Evolutionary conservation across 1,284 basidiomycete species (phyloP).

Genomic region (Xanthoconium separans): DNA sequence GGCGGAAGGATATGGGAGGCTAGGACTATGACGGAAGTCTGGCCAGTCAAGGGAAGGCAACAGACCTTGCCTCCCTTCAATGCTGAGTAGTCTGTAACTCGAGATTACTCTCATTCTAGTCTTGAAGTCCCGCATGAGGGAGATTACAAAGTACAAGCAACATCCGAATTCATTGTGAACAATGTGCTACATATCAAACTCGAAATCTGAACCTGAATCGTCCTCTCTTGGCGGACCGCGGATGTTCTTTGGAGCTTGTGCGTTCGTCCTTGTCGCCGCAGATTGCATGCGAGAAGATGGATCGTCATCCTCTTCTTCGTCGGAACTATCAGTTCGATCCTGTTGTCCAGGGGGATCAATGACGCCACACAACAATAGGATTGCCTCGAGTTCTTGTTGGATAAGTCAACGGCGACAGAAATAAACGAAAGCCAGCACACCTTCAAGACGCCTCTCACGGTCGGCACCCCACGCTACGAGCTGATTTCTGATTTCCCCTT

Average conservation of each 20-base stretch:
- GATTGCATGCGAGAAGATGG: conserved; percentile 53
- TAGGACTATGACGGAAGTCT: conserved; percentile 62
- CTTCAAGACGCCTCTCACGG: conserved; percentile 77
- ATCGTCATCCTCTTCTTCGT: conserved; percentile 47
- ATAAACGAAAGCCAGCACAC: conserved; percentile 40
- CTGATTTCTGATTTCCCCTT: conserved; percentile 87
- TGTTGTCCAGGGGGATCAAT: conserved; percentile 47
- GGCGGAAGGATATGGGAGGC: conserved; percentile 70
- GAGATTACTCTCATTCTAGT: not conserved
- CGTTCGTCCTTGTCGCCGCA: conserved; percentile 56
- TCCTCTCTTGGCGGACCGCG: conserved; percentile 46
- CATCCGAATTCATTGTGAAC: not conserved
- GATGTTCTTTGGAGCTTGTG: conserved; percentile 53
- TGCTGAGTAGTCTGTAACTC: conserved; percentile 41
- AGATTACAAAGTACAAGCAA: not conserved
- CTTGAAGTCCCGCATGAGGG: not conserved
- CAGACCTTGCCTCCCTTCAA: conserved; percentile 58
- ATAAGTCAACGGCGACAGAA: not conserved
- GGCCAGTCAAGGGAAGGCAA: conserved; percentile 60
- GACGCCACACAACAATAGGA: conserved; percentile 60
- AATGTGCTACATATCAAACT: conserved; percentile 25
- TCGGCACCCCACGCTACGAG: conserved; percentile 81
- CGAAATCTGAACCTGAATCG: conserved; percentile 60
- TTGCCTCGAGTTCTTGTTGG: conserved; percentile 64
- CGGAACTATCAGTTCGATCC: conserved; percentile 35